Base-by-base conservation (phyloP, 257 asterid species). In the Solanum rostratum region DNA sequence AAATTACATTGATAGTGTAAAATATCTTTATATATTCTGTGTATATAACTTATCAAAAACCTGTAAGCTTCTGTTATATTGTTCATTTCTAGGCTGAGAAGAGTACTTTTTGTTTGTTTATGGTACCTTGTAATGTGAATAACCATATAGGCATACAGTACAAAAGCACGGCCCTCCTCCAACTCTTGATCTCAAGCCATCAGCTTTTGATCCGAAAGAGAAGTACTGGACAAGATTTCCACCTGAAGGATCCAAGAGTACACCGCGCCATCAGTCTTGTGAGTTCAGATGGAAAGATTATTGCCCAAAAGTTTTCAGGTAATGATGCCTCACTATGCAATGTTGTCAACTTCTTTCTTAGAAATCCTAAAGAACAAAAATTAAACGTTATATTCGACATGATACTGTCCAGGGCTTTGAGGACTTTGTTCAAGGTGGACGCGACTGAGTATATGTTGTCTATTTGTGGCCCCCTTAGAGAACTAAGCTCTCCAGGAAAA, bases 241-340 rank as follows among this genome's bases (percentile, higher is more conserved):
- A 1, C 52, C 97, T 0, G 99, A 96, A 83, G 99, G 99, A 54
- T 93, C 98, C 29, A 96, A 96, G 81, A 86, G 50, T 85, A 96
- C 99, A 63, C 99, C 99, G 8, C 97, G 96, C 0, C 99, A 96
- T 81, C 89, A 89, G 63, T 95, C 98, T 2, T 88, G 94, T 66
- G 98, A 96, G 74, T 96, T 96, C 71, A 93, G 90, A 86, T 96
- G 99, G 99, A 96, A 96, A 86, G 99, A 95, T 54, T 96, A 96
- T 83, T 95, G 99, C 83, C 99, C 99, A 18, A 95, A 95, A 91
- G 99, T 95, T 39, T 96, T 96, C 89, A 91, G 99, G 99, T 93
- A 57, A 49, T 76, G 24, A 24, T 76, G 43, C 82, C 62, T 49
- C 62, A 15, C 43, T 29, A 49, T 76, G 45, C 16, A 78, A 50